Evolutionary conservation across 2,329 filamentous ascomycete genomes (phyloP), one percentile per base, ranked within the genome.

Genomic region (Didymella segeticola): DNA sequence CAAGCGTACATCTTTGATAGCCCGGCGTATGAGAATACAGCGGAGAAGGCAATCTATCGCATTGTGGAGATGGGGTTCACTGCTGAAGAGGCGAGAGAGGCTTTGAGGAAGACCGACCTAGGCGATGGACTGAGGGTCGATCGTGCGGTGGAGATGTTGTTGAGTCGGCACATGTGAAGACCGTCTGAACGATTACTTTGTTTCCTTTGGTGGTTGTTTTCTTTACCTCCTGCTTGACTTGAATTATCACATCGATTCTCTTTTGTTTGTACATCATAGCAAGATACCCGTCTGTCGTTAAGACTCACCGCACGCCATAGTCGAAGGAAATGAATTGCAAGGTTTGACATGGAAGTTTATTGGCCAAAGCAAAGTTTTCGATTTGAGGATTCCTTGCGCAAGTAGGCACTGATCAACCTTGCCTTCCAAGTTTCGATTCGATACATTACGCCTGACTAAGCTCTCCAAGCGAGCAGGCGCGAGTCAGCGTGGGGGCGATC

Each of bases 61-160:
- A 82, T 88, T 50, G 82, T 86, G 5, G 80, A 85, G 29, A 83
- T 87, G 68, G 85, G 85, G 0, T 88, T 87, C 59, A 77, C 77
- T 7, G 73, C 79, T 14, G 77, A 79, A 15, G 78, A 85, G 57
- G 84, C 84, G 7, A 80, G 81, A 53, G 79, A 81, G 62, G 85
- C 85, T 15, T 71, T 88, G 15, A 79, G 80, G 33, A 78, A 81
- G 61, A 87, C 84, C 5, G 85, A 87, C 66, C 79, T 79, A 12
- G 85, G 84, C 0, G 82, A 85, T 58, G 83, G 83, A 1, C 73
- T 87, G 57, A 76, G 86, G 51, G 77, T 83, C 9, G 79, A 85
- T 61, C 78, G 80, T 4, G 85, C 85, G 0, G 79, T 87, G 19
- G 80, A 84, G 53, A 64, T 85, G 51, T 71, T 88, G 57, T 64